Conservation (phyloP, 2,329 filamentous ascomycete species). For the Pleoardoris graminearum region DNA sequence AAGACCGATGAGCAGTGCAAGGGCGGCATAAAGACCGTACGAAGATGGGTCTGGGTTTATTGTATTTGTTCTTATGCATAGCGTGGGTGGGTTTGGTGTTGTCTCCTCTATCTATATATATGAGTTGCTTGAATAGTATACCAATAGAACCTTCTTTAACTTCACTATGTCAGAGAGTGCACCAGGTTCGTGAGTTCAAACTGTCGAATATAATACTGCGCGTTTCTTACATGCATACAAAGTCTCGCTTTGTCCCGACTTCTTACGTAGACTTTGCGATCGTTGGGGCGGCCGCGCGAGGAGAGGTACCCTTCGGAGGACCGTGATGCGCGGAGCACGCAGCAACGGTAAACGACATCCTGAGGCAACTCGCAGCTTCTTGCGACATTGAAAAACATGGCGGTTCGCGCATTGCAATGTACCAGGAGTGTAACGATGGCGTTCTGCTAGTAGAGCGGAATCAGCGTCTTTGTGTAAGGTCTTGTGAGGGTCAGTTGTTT, state of each 20-base stretch:
- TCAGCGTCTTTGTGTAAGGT: no score
- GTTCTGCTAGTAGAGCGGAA: no score
- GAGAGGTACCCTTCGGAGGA: no score
- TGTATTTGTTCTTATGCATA: slow-evolving; percentile 2
- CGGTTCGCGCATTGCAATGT: not conserved
- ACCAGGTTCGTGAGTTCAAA: no score
- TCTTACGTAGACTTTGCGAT: no score
- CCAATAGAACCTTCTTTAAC: not conserved
- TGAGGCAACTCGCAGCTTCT: no score
- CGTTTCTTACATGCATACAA: no score
- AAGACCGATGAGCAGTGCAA: slow-evolving; percentile 4
- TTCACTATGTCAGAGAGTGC: not conserved
- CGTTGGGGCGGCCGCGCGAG: no score
- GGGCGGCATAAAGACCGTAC: slow-evolving; percentile 1
- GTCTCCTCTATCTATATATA: not conserved
- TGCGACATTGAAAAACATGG: not conserved
- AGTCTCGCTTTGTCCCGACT: no score
- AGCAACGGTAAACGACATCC: not conserved
- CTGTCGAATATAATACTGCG: no score
- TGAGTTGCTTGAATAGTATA: not conserved
- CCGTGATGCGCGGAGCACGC: not conserved
- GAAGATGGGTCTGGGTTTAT: not conserved
- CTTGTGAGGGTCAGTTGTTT: no score
- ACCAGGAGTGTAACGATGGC: not conserved
- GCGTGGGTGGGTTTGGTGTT: not conserved